phyloP scores from a whole-genome alignment of 2,329 filamentous ascomycete species.

The Diplocarpon rosae region DNA sequence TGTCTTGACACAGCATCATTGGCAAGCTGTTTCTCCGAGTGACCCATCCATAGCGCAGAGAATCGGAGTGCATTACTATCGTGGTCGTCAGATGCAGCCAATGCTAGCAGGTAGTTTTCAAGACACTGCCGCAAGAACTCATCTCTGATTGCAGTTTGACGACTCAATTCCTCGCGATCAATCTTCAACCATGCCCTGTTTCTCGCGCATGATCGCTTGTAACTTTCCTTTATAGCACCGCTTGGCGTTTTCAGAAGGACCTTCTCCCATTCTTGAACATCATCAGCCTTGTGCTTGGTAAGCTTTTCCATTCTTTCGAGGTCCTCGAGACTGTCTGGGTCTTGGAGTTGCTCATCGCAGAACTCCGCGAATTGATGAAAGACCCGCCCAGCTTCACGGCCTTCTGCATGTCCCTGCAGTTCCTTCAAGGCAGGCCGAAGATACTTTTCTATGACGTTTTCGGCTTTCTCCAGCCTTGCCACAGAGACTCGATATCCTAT shows the following conservation, averaged over 20 bases:
- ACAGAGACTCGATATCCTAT: slow-evolving; percentile 83
- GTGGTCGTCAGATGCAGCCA: slow-evolving; percentile 77
- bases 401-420: slow-evolving; percentile 55
- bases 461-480: slow-evolving; percentile 81
- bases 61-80: slow-evolving; percentile 87
- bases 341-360: slow-evolving; percentile 88
- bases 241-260: slow-evolving; percentile 22
- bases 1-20: slow-evolving; percentile 66
- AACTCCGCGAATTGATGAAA: slow-evolving; percentile 93
- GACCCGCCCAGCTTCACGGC: slow-evolving; percentile 71
- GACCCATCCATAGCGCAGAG: slow-evolving; percentile 86
- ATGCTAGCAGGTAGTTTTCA: slow-evolving; percentile 82
- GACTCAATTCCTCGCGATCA: slow-evolving; percentile 75
- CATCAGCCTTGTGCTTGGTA: slow-evolving; percentile 67
- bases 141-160: slow-evolving; percentile 64
- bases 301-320: slow-evolving; percentile 70
- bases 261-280: slow-evolving; percentile 60
- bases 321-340: slow-evolving; percentile 74
- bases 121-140: slow-evolving; percentile 81
- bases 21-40: slow-evolving; percentile 62
- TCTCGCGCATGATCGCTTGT: slow-evolving; percentile 32
- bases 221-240: slow-evolving; percentile 32
- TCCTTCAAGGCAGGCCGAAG: slow-evolving; percentile 75
- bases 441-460: slow-evolving; percentile 79
- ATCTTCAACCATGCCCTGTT: slow-evolving; percentile 85